phyloP scores from a whole-genome alignment of 768 basidiomycete genomes.

The Pulveroboletus frians region DNA sequence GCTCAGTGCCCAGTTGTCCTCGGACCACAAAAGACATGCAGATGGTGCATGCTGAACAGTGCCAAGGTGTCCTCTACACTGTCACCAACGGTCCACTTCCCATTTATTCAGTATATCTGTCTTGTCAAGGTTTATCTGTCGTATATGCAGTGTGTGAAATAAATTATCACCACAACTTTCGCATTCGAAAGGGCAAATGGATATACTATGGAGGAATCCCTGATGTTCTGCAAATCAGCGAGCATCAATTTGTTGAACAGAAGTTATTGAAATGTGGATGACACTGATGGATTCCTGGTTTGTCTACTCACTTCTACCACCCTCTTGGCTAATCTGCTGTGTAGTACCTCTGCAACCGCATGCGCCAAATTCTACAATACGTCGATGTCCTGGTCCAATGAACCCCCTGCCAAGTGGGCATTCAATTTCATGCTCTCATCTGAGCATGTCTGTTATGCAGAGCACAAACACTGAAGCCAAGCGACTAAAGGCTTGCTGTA shows the following conservation, averaged over 20 bases:
- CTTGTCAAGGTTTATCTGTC: neutral
- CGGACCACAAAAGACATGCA: too few relatives aligned
- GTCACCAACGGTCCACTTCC: too few relatives aligned
- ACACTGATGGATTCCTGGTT: too few relatives aligned
- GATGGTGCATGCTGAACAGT: too few relatives aligned
- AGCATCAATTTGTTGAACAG: neutral
- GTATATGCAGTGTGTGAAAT: neutral
- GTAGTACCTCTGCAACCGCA: neutral
- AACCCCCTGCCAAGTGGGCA: neutral
- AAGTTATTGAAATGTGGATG: too few relatives aligned
- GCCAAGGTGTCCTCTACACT: too few relatives aligned
- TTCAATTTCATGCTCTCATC: neutral
- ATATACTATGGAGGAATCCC: neutral
- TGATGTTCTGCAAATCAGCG: neutral
- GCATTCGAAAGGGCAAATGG: neutral
- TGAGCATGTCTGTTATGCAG: neutral
- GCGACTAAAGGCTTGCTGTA: too few relatives aligned
- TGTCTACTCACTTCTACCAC: neutral
- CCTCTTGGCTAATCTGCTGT: too few relatives aligned
- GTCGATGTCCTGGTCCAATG: neutral
- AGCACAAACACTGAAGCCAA: too few relatives aligned
- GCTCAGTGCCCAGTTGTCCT: too few relatives aligned
- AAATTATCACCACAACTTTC: conserved; percentile 4
- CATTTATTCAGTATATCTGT: too few relatives aligned
- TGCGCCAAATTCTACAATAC: neutral